These are phyloP conservation scores for Monilinia aucupariae DNA, from an alignment of 2,329 filamentous ascomycete genomes.

Conservation along the genomic window DNA sequence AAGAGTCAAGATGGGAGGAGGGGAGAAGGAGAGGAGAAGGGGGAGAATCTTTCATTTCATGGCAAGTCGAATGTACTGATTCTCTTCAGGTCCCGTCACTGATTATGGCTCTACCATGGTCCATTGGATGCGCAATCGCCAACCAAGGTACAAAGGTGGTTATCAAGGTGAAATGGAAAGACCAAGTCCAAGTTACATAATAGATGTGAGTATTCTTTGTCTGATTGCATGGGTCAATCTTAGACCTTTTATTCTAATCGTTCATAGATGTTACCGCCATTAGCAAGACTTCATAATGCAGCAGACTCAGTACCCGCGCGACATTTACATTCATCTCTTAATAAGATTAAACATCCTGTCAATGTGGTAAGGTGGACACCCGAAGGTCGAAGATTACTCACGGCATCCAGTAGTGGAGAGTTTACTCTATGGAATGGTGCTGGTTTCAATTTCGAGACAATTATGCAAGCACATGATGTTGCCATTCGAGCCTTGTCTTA, in stretches of 20 bases:
- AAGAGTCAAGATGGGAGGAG: no score
- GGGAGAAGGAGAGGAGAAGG: no score
- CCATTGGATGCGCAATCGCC: conserved; percentile 83
- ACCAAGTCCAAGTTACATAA: conserved; percentile 81
- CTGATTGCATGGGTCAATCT: neutral
- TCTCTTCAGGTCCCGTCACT: conserved; percentile 68
- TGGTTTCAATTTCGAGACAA: conserved; percentile 98
- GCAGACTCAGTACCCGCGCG: conserved; percentile 90
- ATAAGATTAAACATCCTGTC: conserved; percentile 96
- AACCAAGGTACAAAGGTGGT: conserved; percentile 67
- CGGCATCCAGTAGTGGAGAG: conserved; percentile 91
- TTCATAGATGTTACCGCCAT: conserved; percentile 75
- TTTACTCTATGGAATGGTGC: conserved; percentile 99
- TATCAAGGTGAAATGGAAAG: conserved; percentile 73
- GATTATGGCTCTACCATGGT: conserved; percentile 88
- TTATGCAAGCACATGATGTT: conserved; percentile 94
- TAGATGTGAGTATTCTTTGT: conserved; percentile 60
- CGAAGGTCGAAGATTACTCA: conserved; percentile 84
- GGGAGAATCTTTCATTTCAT: neutral
- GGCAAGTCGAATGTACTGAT: neutral
- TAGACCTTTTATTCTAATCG: conserved; percentile 17
- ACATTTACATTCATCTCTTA: conserved; percentile 94
- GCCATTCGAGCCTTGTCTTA: conserved; percentile 79
- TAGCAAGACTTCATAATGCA: conserved; percentile 66
- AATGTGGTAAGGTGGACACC: conserved; percentile 98